Evolutionary conservation across 148 eudicot species (phyloP).

Genomic region (Hydrangea macrophylla): DNA sequence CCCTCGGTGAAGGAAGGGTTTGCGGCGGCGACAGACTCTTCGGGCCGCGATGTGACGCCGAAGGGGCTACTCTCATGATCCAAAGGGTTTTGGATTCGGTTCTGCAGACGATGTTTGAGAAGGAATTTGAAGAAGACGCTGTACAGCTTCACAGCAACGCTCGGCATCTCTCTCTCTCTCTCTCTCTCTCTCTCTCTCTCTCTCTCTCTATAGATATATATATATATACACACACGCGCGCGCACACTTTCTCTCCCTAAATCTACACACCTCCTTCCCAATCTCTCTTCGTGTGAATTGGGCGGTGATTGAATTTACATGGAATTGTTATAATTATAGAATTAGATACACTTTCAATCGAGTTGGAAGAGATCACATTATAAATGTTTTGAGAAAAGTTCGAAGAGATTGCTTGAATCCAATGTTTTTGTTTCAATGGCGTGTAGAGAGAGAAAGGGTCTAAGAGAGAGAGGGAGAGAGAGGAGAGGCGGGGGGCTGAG

Average conservation of each 20-base stretch:
- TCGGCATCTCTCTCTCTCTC: too few relatives aligned
- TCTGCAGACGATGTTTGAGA: conserved; percentile 79
- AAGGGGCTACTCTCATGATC: conserved; percentile 33
- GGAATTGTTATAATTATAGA: not conserved
- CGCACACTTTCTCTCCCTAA: not conserved
- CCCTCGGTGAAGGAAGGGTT: conserved; percentile 80
- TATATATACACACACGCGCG: too few relatives aligned
- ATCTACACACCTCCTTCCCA: too few relatives aligned
- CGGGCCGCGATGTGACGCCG: conserved; percentile 81
- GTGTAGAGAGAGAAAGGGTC: conserved; percentile 12
- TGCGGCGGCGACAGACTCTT: conserved; percentile 64
- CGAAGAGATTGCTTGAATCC: not conserved
- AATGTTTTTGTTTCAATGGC: not conserved
- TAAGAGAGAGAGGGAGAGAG: too few relatives aligned
- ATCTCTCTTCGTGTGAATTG: too few relatives aligned
- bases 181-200: conserved; percentile 16
- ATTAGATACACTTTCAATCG: not conserved
- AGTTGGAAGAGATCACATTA: not conserved
- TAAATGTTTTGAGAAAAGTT: not conserved
- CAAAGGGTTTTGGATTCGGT: conserved; percentile 41
- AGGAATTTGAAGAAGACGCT: conserved; percentile 89
- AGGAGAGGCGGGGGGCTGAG: too few relatives aligned
- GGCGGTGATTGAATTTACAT: too few relatives aligned
- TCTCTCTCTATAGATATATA: not conserved
- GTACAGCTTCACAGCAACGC: conserved; percentile 86